These are phyloP conservation scores for Ephemerocybe angulata DNA, from an alignment of 768 basidiomycete genomes.

Conservation along the genomic window DNA sequence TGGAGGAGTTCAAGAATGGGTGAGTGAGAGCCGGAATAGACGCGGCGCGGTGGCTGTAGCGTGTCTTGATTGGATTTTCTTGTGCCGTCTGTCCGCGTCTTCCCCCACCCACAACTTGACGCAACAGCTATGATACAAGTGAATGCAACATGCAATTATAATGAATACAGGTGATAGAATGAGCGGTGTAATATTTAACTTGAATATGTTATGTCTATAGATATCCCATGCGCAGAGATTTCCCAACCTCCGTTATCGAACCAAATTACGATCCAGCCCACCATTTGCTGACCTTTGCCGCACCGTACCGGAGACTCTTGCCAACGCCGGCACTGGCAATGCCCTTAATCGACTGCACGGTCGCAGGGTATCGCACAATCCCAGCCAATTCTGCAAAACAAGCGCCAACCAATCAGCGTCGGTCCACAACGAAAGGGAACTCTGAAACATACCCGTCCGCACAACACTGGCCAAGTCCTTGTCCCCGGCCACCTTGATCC, in stretches of 20 bases:
- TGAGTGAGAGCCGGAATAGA: neutral
- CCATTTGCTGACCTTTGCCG: conserved; percentile 85
- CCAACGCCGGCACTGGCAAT: conserved; percentile 75
- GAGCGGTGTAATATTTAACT: neutral
- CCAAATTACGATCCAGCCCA: conserved; percentile 43
- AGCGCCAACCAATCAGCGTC: neutral
- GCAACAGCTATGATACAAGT: neutral
- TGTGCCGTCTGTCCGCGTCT: neutral
- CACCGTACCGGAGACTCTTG: conserved; percentile 73
- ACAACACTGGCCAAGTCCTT: conserved; percentile 51
- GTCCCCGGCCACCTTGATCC: conserved; percentile 69
- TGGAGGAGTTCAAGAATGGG: neutral
- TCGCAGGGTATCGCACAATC: conserved; percentile 82
- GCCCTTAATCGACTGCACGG: conserved; percentile 83
- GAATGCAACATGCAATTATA: conserved; percentile 1
- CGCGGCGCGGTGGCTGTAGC: neutral
- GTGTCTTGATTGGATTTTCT: too few relatives aligned
- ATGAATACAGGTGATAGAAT: neutral
- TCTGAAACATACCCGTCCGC: conserved; percentile 44
- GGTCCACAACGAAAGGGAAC: neutral
- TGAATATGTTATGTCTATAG: neutral
- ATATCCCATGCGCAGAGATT: neutral
- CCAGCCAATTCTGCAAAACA: conserved; percentile 56
- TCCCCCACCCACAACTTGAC: too few relatives aligned
- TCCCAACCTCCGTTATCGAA: neutral